Evolutionary conservation across 2,329 filamentous ascomycete species (phyloP).

Genomic region (Penicillium vulpinum): DNA sequence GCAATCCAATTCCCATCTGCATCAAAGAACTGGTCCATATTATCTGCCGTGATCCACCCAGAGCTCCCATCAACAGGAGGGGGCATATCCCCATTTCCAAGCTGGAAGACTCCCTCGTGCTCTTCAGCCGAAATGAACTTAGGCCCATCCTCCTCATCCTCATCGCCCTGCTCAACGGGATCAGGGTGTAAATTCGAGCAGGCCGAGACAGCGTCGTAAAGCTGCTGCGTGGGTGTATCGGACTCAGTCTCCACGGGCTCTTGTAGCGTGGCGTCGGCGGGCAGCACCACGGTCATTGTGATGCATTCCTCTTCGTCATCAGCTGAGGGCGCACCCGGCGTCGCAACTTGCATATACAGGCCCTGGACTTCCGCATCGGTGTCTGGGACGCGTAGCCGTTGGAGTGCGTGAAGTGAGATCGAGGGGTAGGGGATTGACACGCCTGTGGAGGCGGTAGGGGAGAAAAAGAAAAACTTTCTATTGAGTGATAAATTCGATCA

Average conservation of each 20-base stretch:
- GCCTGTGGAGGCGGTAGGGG: slow-evolving; percentile 34
- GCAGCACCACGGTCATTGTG: slow-evolving; percentile 46
- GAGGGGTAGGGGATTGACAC: slow-evolving; percentile 50
- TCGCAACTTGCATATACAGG: slow-evolving; percentile 51
- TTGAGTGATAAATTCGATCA: neutral
- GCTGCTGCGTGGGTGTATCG: slow-evolving; percentile 41
- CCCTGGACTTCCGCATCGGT: slow-evolving; percentile 40
- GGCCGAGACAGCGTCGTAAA: slow-evolving; percentile 49
- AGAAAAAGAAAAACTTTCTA: slow-evolving; percentile 49
- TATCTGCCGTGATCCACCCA: slow-evolving; percentile 76
- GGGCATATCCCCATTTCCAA: slow-evolving; percentile 45
- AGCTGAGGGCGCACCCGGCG: slow-evolving; percentile 26
- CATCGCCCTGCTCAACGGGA: slow-evolving; percentile 39
- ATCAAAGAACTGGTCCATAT: slow-evolving; percentile 81
- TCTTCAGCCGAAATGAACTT: slow-evolving; percentile 17
- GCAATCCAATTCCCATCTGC: slow-evolving; percentile 76
- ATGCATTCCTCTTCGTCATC: slow-evolving; percentile 46
- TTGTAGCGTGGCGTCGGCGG: slow-evolving; percentile 24
- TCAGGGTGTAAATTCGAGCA: slow-evolving; percentile 53
- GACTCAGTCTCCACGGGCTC: slow-evolving; percentile 24
- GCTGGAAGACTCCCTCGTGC: slow-evolving; percentile 35
- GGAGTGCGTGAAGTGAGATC: slow-evolving; percentile 52
- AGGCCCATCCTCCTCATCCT: slow-evolving; percentile 33
- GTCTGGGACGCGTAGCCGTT: slow-evolving; percentile 42
- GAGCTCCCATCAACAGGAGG: slow-evolving; percentile 51